These are phyloP conservation scores for Millerozyma acaciae DNA, from an alignment of 805 yeast genomes.

Conservation along the genomic window DNA sequence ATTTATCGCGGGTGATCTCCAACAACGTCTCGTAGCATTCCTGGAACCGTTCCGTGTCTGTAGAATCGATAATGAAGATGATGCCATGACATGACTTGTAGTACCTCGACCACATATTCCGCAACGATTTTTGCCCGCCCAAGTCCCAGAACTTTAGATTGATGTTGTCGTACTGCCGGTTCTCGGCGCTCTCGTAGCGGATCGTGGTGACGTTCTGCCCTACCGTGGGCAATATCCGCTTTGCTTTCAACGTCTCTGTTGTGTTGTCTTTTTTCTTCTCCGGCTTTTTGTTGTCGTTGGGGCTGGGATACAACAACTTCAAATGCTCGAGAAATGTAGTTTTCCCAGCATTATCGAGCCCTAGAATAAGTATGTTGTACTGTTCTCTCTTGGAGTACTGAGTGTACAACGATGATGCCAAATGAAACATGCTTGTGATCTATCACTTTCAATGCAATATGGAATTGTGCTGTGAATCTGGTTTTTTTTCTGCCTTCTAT, in stretches of 20 bases:
- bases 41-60: conserved; percentile 75
- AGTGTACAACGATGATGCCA: conserved; percentile 42
- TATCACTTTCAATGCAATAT: too few species aligned
- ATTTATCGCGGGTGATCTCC: conserved; percentile 39
- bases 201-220: conserved; percentile 75
- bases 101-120: conserved; percentile 85
- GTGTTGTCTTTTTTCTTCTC: conserved; percentile 13
- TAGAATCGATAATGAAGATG: conserved; percentile 87
- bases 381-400: conserved; percentile 45
- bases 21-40: conserved; percentile 72
- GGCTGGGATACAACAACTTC: conserved; percentile 33
- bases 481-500: too few species aligned
- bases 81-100: conserved; percentile 86
- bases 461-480: too few species aligned
- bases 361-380: conserved; percentile 61
- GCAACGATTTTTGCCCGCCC: conserved; percentile 87
- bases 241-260: conserved; percentile 32
- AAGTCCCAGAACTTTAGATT: conserved; percentile 89
- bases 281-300: conserved; percentile 15
- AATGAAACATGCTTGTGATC: conserved; percentile 45
- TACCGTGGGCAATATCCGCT: conserved; percentile 82
- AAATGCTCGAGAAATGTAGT: conserved; percentile 49
- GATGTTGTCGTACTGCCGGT: conserved; percentile 37
- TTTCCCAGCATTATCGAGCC: conserved; percentile 95
- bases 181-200: conserved; percentile 33